These are phyloP conservation scores for Leccinum angustisporum DNA, from an alignment of 1,284 basidiomycete species.

Conservation along the genomic window DNA sequence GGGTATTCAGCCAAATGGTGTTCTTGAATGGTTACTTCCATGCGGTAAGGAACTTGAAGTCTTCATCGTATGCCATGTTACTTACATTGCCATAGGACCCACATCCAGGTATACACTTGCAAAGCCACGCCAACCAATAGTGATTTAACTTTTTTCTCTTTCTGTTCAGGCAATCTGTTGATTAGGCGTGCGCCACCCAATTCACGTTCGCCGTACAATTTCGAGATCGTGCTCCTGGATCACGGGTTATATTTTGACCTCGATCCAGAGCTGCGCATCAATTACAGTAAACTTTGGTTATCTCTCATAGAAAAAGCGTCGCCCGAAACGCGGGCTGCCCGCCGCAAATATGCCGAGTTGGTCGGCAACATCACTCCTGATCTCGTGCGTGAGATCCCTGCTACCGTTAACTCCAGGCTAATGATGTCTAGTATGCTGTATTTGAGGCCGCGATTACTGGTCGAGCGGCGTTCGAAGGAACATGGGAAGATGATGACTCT, in stretches of 20 bases:
- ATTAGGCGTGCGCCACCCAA: slow-evolving; percentile 70
- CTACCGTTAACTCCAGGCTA: slow-evolving; percentile 11
- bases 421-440: slow-evolving; percentile 61
- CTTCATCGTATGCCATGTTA: not conserved
- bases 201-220: slow-evolving; percentile 86
- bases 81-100: slow-evolving; percentile 54
- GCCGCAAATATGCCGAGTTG: slow-evolving; percentile 82
- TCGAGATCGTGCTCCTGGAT: slow-evolving; percentile 91
- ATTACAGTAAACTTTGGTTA: slow-evolving; percentile 84
- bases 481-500: slow-evolving; percentile 44
- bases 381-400: slow-evolving; percentile 51
- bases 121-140: not conserved
- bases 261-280: slow-evolving; percentile 72
- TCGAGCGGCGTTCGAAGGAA: slow-evolving; percentile 62
- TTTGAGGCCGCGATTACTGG: slow-evolving; percentile 85
- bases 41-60: slow-evolving; percentile 50
- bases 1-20: slow-evolving; percentile 95
- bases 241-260: slow-evolving; percentile 94
- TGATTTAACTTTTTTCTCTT: slow-evolving; percentile 1
- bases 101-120: slow-evolving; percentile 55
- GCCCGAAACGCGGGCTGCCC: slow-evolving; percentile 58
- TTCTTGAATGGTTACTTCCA: slow-evolving; percentile 94
- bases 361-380: slow-evolving; percentile 90
- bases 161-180: slow-evolving; percentile 79
- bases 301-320: slow-evolving; percentile 78